Evolutionary conservation across 1,139 yeast species (phyloP), one percentile per base, ranked within the genome.

Genomic region (Hyphopichia pseudoburtonii): DNA sequence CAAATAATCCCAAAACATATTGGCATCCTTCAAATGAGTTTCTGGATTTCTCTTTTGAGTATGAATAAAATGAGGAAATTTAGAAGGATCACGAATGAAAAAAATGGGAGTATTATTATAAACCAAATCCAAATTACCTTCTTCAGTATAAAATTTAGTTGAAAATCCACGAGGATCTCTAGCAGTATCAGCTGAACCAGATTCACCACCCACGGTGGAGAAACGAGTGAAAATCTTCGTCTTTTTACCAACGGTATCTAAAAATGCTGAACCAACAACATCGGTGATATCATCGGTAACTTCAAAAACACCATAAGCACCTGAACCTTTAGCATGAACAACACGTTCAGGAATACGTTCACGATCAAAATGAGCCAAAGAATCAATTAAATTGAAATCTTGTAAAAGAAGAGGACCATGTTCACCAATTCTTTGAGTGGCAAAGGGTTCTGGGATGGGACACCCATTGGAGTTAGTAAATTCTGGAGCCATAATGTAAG

Each of bases 101-200:
- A 85, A 85, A 35, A 85, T 78, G 12, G 94, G 94, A 28, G 92
- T 85, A 70, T 85, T 85, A 72, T 84, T 85, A 70, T 80, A 82
- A 17, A 85, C 94, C 73, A 83, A 80, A 69, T 85, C 94, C 60
- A 81, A 69, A 65, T 80, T 81, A 46, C 94, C 94, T 58, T 84
- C 88, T 50, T 84, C 86, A 34, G 94, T 85, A 68, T 82, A 82
- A 51, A 85, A 71, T 66, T 85, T 85, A 51, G 80, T 76, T 30
- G 89, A 68, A 62, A 84, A 84, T 15, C 94, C 94, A 62, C 94
- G 75, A 42, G 92, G 92, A 57, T 85, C 94, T 63, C 94, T 78
- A 30, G 85, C 88, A 31, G 88, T 70, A 57, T 85, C 94, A 17
- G 92, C 76, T 33, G 86, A 74, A 33, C 90, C 94, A 45, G 65